A percentile compares a stretch with the other conserved stretches of the same genome.
phyloP scores from a whole-genome alignment of 768 basidiomycete genomes.

The Dioszegia crocea region DNA sequence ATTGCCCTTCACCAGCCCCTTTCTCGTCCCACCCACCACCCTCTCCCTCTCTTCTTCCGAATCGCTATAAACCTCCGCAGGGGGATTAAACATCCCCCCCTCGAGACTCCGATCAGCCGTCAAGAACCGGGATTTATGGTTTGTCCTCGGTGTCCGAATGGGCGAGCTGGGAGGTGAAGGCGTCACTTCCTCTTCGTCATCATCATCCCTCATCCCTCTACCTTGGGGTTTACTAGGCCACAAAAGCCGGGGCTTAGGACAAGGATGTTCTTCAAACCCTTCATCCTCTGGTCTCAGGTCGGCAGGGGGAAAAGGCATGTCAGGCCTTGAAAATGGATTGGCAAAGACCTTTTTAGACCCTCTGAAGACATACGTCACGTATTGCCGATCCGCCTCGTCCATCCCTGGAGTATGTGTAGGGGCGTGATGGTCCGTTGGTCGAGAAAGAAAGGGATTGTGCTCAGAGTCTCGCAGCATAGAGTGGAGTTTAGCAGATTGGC shows the following conservation, averaged over 20 bases:
- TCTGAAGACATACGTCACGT: conserved; percentile 41
- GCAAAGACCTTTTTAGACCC: conserved; percentile 39
- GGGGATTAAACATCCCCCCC: not conserved
- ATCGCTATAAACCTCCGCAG: conserved; percentile 4
- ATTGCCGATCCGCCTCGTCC: conserved; percentile 22
- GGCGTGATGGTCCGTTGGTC: conserved; percentile 9
- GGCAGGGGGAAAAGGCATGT: conserved; percentile 15
- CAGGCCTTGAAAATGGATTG: conserved; percentile 28
- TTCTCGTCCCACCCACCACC: not conserved
- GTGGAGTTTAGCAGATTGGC: conserved; percentile 1
- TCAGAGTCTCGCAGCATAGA: conserved; percentile 19
- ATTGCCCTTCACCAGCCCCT: not conserved
- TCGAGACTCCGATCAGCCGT: conserved; percentile 1
- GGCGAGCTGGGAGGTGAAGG: conserved; percentile 15
- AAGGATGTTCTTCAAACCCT: conserved; percentile 36
- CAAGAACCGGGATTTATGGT: not conserved
- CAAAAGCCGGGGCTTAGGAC: conserved; percentile 33
- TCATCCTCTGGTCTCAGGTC: conserved; percentile 26
- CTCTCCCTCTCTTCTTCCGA: conserved; percentile 7
- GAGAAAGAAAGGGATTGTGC: conserved; percentile 35
- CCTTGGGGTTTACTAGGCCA: conserved; percentile 23
- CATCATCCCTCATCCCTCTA: not conserved
- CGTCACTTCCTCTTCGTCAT: conserved; percentile 2
- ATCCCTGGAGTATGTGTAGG: not conserved
- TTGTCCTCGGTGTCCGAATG: conserved; percentile 9